phyloP scores from a whole-genome alignment of 2,329 filamentous ascomycete species.

The Botryotinia narcissicola region DNA sequence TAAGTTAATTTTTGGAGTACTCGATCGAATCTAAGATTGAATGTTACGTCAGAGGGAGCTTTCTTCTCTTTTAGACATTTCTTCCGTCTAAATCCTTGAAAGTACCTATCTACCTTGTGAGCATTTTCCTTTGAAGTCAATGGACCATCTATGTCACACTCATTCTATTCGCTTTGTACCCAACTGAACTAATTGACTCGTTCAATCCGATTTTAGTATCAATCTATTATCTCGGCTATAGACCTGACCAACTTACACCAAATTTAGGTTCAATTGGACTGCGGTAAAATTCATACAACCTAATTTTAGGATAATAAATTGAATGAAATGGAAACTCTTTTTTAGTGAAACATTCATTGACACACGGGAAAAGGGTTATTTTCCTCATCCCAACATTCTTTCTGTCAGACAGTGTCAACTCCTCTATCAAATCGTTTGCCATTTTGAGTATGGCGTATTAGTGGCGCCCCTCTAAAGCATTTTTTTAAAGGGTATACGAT shows the following conservation, averaged over 20 bases:
- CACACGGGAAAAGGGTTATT: neutral
- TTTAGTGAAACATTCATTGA: slow-evolving; percentile 1
- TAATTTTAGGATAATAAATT: slow-evolving; percentile 4
- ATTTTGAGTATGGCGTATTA: neutral
- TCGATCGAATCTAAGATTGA: neutral
- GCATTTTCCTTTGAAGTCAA: neutral
- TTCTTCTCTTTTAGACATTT: neutral
- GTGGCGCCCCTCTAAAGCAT: neutral
- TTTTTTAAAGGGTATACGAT: neutral
- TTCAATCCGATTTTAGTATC: neutral
- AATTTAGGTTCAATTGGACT: neutral
- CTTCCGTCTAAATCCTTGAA: neutral
- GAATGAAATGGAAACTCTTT: neutral
- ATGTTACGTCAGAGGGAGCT: neutral
- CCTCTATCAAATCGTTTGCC: neutral
- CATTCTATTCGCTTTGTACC: neutral
- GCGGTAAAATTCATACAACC: neutral
- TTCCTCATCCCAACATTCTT: neutral
- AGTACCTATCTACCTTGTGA: neutral
- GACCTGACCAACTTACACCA: neutral
- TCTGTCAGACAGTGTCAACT: neutral
- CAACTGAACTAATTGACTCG: neutral
- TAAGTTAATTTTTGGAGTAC: neutral
- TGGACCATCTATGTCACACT: neutral
- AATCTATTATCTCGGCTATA: neutral